phyloP scores from a whole-genome alignment of 2,329 filamentous ascomycete genomes.

The Aspergillus sp. region DNA sequence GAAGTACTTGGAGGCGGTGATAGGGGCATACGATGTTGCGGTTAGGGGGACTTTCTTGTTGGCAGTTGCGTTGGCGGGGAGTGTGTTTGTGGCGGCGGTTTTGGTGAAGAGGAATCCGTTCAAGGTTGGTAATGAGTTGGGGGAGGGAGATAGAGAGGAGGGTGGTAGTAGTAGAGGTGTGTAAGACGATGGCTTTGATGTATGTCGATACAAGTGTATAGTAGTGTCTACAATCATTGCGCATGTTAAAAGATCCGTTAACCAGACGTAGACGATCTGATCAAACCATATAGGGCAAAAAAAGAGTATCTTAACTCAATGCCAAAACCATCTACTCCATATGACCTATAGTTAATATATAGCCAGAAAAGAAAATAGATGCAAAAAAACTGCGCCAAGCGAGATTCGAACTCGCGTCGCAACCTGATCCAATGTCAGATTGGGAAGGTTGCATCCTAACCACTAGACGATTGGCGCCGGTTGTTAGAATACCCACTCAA shows the following conservation, averaged over 20 bases:
- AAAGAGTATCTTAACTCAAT: too few relatives aligned
- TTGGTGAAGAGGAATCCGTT: background rate
- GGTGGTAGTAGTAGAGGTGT: too few relatives aligned
- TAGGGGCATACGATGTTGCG: background rate
- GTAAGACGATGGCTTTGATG: background rate
- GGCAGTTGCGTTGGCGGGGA: background rate
- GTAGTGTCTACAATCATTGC: too few relatives aligned
- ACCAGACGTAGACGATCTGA: too few relatives aligned
- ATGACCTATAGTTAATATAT: too few relatives aligned
- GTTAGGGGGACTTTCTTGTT: background rate
- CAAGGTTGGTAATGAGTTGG: background rate
- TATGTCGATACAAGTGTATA: background rate
- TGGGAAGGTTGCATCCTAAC: slow-evolving; percentile 12
- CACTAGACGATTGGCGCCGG: slow-evolving; percentile 10
- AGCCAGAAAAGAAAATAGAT: too few relatives aligned
- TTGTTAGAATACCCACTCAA: background rate
- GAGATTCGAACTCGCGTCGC: slow-evolving; percentile 11
- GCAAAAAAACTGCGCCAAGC: slow-evolving; percentile 3
- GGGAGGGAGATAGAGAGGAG: background rate
- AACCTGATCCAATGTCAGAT: slow-evolving; percentile 7
- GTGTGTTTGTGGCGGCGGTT: background rate
- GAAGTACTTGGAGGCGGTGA: background rate
- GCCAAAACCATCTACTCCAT: too few relatives aligned
- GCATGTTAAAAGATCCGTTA: too few relatives aligned
- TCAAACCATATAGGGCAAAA: too few relatives aligned